Conservation (phyloP, 108 stramenopile genomes). For the Nannochloropsis salina region DNA sequence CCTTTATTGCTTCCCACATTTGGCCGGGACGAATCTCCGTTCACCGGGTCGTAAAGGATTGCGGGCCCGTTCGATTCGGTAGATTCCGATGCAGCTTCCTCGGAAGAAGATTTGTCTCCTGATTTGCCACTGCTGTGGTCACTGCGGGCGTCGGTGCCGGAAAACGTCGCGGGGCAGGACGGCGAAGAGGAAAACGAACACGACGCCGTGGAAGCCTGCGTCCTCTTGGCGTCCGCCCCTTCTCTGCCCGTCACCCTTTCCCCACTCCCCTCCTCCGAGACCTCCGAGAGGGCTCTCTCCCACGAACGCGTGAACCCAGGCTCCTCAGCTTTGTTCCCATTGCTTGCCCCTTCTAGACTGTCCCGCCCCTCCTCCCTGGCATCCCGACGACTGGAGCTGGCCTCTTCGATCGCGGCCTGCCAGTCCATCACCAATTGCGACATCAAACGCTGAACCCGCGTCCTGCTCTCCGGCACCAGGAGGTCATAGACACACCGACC, state of each 20-base stretch:
- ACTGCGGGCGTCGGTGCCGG: neutral
- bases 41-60: too few species aligned
- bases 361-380: neutral
- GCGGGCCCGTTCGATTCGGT: too few species aligned
- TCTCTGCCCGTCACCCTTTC: too few species aligned
- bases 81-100: neutral
- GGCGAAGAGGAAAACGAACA: neutral
- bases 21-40: too few species aligned
- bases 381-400: neutral
- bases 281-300: too few species aligned
- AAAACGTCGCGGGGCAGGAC: neutral
- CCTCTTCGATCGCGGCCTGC: neutral
- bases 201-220: neutral
- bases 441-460: neutral
- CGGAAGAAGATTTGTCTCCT: neutral
- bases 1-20: too few species aligned
- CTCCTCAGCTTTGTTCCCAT: too few species aligned
- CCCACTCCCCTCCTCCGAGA: too few species aligned
- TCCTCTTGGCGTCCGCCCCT: too few species aligned
- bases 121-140: neutral
- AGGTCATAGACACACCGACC: neutral
- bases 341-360: neutral
- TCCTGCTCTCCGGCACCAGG: neutral
- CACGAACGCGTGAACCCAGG: too few species aligned
- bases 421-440: neutral